Evolutionary conservation across 129 eudicot species (phyloP).

Genomic region (Arctium lappa): DNA sequence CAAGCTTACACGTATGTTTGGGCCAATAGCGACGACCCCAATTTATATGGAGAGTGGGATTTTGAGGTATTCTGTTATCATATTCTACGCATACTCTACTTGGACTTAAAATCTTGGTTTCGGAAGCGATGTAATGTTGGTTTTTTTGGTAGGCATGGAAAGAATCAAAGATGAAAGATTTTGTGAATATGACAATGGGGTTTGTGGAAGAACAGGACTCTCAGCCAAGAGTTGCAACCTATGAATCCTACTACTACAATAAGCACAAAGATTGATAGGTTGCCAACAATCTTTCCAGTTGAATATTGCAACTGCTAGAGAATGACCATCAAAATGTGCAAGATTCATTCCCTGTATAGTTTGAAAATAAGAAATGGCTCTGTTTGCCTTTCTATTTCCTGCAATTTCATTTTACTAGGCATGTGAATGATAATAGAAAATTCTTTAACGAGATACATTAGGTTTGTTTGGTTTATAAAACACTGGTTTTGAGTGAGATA

Average conservation of each 20-base stretch:
- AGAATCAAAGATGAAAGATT: slow-evolving; percentile 60
- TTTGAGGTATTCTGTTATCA: slow-evolving; percentile 58
- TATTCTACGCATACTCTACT: not conserved
- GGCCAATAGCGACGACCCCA: slow-evolving; percentile 60
- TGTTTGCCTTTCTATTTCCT: not conserved
- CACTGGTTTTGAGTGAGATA: not conserved
- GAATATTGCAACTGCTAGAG: slow-evolving; percentile 1
- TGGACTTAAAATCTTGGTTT: not conserved
- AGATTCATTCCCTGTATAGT: not conserved
- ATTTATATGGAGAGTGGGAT: slow-evolving; percentile 85
- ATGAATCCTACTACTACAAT: slow-evolving; percentile 52
- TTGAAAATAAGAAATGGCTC: not conserved
- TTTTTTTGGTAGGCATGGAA: slow-evolving; percentile 63
- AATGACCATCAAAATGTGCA: not conserved
- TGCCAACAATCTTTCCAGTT: not conserved
- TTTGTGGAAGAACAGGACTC: slow-evolving; percentile 71
- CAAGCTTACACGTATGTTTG: slow-evolving; percentile 75
- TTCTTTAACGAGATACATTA: not conserved
- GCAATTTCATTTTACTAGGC: not conserved
- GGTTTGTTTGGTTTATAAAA: not conserved
- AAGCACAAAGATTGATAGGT: slow-evolving; percentile 31
- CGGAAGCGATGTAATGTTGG: not conserved
- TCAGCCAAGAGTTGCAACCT: slow-evolving; percentile 67
- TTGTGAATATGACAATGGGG: slow-evolving; percentile 67
- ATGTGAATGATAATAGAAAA: not conserved